Percentiles rank a stretch among this genome's conserved stretches.
These are phyloP conservation scores for Lichtheimia ornata DNA, from an alignment of 371 early-diverging fungal species.

Conservation along the genomic window DNA sequence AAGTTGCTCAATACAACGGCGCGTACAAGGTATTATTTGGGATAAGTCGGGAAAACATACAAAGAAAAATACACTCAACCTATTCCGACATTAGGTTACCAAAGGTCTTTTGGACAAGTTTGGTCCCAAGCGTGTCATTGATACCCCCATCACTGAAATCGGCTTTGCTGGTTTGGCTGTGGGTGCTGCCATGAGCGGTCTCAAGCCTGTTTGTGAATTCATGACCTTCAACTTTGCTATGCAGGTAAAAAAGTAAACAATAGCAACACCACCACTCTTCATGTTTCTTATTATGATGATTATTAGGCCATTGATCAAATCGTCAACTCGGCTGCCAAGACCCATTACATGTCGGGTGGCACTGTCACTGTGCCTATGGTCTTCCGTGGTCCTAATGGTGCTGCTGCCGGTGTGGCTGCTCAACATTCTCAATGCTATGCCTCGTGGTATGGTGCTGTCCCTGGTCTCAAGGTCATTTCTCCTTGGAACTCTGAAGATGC, in stretches of 20 bases:
- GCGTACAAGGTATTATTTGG: slow-evolving; percentile 90
- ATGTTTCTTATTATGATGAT: background rate
- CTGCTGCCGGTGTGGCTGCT: slow-evolving; percentile 97
- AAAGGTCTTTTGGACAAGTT: slow-evolving; percentile 98
- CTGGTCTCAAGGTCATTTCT: slow-evolving; percentile 97
- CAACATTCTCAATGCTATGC: slow-evolving; percentile 99
- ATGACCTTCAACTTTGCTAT: slow-evolving; percentile 99
- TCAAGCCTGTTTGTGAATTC: slow-evolving; percentile 99
- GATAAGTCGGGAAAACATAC: slow-evolving; percentile 42
- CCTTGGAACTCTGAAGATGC: slow-evolving; percentile 98
- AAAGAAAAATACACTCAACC: slow-evolving; percentile 32
- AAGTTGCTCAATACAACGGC: slow-evolving; percentile 98
- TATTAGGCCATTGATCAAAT: slow-evolving; percentile 95
- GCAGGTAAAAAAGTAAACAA: slow-evolving; percentile 85
- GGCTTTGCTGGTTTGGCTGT: slow-evolving; percentile 99
- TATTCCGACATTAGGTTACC: slow-evolving; percentile 74
- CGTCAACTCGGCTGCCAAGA: slow-evolving; percentile 99
- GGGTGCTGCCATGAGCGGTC: slow-evolving; percentile 94
- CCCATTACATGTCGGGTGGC: slow-evolving; percentile 98
- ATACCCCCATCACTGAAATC: slow-evolving; percentile 99
- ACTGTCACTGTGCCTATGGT: slow-evolving; percentile 92
- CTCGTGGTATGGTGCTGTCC: slow-evolving; percentile 97
- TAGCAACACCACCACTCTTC: background rate
- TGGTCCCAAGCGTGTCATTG: slow-evolving; percentile 95
- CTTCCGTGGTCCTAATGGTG: slow-evolving; percentile 99